These are phyloP conservation scores for Taiozyma onychis DNA, from an alignment of 1,139 yeast genomes.

Conservation along the genomic window DNA sequence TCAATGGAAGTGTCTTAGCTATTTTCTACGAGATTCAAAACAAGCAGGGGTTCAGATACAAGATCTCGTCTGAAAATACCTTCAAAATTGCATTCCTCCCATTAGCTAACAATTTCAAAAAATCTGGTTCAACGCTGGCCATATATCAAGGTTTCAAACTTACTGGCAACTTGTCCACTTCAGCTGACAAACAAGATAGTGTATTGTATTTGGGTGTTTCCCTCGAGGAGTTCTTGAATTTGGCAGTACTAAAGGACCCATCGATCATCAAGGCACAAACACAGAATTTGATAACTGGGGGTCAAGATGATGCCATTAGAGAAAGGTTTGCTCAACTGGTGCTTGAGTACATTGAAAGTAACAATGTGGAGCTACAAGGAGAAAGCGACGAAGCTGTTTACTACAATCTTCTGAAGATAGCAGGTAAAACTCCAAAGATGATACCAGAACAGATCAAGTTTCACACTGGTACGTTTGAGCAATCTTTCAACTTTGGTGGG, in stretches of 20 bases:
- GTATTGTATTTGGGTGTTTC: slow-evolving; percentile 6
- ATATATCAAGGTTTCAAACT: slow-evolving; percentile 31
- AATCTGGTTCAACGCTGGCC: slow-evolving; percentile 26
- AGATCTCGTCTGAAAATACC: slow-evolving; percentile 28
- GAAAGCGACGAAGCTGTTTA: slow-evolving; percentile 27
- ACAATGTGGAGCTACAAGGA: slow-evolving; percentile 19
- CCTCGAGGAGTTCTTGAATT: slow-evolving; percentile 22
- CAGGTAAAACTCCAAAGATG: slow-evolving; percentile 7
- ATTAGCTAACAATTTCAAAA: slow-evolving; percentile 21
- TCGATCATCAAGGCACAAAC: slow-evolving; percentile 20
- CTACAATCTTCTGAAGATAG: slow-evolving; percentile 19
- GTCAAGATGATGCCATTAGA: slow-evolving; percentile 15
- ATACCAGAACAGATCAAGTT: slow-evolving; percentile 12
- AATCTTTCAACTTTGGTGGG: slow-evolving; percentile 24
- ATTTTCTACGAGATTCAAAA: slow-evolving; percentile 29
- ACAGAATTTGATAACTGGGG: slow-evolving; percentile 23
- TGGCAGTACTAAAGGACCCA: slow-evolving; percentile 17
- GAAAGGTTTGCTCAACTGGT: slow-evolving; percentile 22
- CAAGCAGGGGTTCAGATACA: slow-evolving; percentile 26
- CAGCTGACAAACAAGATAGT: background rate
- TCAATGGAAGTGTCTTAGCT: slow-evolving; percentile 28
- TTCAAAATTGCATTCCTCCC: slow-evolving; percentile 28
- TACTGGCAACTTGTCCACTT: slow-evolving; percentile 13
- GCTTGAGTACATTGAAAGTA: slow-evolving; percentile 23
- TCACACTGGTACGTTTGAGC: slow-evolving; percentile 27